Evolutionary conservation across 768 basidiomycete species (phyloP).

Genomic region (Holtermanniella nyarrowii): DNA sequence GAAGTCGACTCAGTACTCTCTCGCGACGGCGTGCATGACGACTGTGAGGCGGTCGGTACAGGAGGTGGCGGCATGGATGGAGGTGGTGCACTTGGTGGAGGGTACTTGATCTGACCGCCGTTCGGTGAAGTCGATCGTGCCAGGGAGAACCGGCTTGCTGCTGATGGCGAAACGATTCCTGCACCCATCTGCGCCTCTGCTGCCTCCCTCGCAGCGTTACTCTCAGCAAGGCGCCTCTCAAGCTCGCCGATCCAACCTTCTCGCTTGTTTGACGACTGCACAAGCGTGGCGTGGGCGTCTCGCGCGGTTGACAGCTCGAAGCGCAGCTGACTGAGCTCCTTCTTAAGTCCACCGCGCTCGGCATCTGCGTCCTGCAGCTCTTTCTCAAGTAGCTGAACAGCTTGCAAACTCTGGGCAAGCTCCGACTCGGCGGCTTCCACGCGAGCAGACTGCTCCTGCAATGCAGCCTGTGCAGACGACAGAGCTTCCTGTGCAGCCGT

Average conservation of each 20-base stretch:
- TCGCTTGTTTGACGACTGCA: background rate
- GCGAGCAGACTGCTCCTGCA: too few species aligned
- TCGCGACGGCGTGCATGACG: background rate
- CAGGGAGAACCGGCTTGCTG: background rate
- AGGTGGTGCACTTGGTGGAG: conserved; percentile 70
- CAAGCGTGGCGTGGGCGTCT: conserved; percentile 9
- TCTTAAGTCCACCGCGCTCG: conserved; percentile 13
- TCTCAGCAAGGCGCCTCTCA: conserved; percentile 46
- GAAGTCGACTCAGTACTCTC: conserved; percentile 9
- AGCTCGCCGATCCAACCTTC: background rate
- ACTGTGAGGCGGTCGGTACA: conserved; percentile 46
- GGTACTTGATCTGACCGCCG: conserved; percentile 53
- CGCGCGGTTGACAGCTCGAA: conserved; percentile 15
- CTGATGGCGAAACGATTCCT: background rate
- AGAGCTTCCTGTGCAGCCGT: too few species aligned
- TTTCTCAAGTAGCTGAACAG: background rate
- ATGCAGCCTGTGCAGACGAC: too few species aligned
- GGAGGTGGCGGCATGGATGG: conserved; percentile 79
- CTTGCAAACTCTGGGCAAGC: background rate
- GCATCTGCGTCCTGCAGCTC: conserved; percentile 16
- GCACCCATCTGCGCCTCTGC: conserved; percentile 55
- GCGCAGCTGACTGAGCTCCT: conserved; percentile 21
- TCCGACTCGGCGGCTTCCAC: conserved; percentile 1
- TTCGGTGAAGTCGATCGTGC: conserved; percentile 5
- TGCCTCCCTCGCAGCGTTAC: conserved; percentile 55